Percentiles rank a stretch among this genome's conserved stretches.
These are phyloP conservation scores for Peronospora destructor DNA, from an alignment of 352 stramenopile species.

Conservation along the genomic window DNA sequence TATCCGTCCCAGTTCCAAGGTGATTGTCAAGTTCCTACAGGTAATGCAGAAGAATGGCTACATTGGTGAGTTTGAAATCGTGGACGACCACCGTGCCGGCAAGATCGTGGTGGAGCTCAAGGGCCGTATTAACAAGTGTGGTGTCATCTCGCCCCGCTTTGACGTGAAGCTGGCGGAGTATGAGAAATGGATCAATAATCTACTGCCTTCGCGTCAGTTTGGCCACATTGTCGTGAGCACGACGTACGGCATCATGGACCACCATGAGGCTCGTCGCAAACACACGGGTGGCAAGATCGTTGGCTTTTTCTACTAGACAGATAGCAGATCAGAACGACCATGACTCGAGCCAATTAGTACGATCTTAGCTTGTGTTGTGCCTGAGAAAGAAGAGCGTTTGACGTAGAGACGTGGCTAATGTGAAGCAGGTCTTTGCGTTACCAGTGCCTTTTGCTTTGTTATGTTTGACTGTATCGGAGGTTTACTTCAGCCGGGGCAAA, in stretches of 20 bases:
- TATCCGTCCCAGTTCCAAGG: slow-evolving; percentile 98
- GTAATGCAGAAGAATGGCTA: slow-evolving; percentile 99
- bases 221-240: slow-evolving; percentile 93
- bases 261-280: slow-evolving; percentile 95
- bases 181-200: slow-evolving; percentile 99
- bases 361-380: slow-evolving; percentile 14
- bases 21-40: slow-evolving; percentile 99
- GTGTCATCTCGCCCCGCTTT: slow-evolving; percentile 98
- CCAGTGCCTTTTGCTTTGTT: not conserved
- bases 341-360: slow-evolving; percentile 14
- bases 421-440: slow-evolving; percentile 24
- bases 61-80: slow-evolving; percentile 99
- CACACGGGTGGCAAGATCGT: slow-evolving; percentile 99
- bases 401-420: slow-evolving; percentile 23
- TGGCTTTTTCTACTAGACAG: slow-evolving; percentile 99
- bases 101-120: slow-evolving; percentile 99
- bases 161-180: slow-evolving; percentile 95
- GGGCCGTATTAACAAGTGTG: slow-evolving; percentile 99
- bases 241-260: slow-evolving; percentile 89
- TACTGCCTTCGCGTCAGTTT: slow-evolving; percentile 98
- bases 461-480: not conserved
- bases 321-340: slow-evolving; percentile 8
- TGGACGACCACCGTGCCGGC: slow-evolving; percentile 98
- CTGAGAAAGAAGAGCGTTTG: slow-evolving; percentile 26
- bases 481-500: not conserved